Evolutionary conservation across 345 rosid species (phyloP).

Genomic region (Rhodomyrtus tomentosa): DNA sequence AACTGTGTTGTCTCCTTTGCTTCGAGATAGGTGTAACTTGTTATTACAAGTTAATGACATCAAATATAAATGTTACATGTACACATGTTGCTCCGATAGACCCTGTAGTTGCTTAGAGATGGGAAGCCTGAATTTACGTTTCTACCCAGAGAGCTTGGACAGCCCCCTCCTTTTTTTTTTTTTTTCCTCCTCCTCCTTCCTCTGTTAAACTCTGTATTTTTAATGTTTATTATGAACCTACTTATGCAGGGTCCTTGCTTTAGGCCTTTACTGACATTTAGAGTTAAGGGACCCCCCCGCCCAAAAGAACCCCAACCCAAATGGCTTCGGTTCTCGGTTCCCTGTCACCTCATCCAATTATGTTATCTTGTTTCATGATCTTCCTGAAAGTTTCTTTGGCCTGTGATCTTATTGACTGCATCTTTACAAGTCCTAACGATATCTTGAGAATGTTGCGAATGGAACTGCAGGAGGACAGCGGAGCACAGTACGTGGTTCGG

Average conservation of each 20-base stretch:
- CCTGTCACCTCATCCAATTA: not conserved
- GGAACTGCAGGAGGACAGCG: slow-evolving; percentile 42
- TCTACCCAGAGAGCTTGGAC: not conserved
- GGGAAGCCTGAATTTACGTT: not conserved
- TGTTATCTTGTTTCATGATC: not conserved
- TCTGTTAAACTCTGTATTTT: not conserved
- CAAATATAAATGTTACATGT: not conserved
- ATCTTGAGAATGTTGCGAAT: not conserved
- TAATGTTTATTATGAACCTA: not conserved
- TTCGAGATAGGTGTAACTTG: not conserved
- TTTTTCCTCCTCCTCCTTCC: too few species aligned
- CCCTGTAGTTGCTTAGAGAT: not conserved
- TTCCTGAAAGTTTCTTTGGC: not conserved
- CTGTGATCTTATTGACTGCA: not conserved
- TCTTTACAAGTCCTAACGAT: not conserved
- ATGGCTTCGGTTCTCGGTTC: not conserved
- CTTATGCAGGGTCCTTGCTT: not conserved
- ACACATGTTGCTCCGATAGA: not conserved
- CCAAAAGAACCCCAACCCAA: not conserved
- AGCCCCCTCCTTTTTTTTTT: not conserved
- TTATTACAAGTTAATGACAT: not conserved
- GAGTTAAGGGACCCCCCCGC: not conserved
- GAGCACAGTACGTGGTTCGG: slow-evolving; percentile 58
- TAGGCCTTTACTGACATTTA: not conserved
- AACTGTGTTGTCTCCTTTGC: not conserved